Evolutionary conservation across 2,329 filamentous ascomycete species (phyloP), one percentile per base, ranked within the genome.

Genomic region (Talaromyces piceae): DNA sequence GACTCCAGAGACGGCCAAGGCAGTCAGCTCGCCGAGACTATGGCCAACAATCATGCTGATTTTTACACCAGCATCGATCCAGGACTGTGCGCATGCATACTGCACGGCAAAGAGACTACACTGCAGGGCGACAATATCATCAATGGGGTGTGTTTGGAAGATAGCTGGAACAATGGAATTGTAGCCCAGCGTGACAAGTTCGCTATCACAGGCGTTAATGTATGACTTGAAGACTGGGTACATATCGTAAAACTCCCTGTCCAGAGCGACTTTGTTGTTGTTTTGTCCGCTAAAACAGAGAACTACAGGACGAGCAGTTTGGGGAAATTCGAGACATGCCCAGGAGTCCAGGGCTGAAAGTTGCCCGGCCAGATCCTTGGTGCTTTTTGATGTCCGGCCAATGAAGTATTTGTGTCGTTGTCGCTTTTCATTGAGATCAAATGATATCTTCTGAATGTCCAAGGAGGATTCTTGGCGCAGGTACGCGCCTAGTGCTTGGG

Each of bases 251-350:
- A 70, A 43, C 1, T 54, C 44, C 12, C 55, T 55, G 20, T 63
- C 54, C 5, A 70, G 50, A 2, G 59, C 59, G 7, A 66, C 50
- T 18, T 57, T 62, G 0, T 49, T 57, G 5, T 58, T 58, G 1
- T 54, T 59, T 44, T 75, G 72, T 3, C 72, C 72, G 2, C 67
- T 69, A 47, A 74, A 72, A 33, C 58, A 61, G 1, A 75, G 56
- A 2, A 74, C 56, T 3, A 72, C 57, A 4, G 60, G 55, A 20
- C 50, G n/a, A n/a, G n/a, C n/a, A n/a, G n/a, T n/a, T n/a, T n/a
- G n/a, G n/a, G n/a, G n/a, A n/a, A n/a, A n/a, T n/a, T n/a, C n/a
- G n/a, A n/a, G n/a, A n/a, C n/a, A n/a, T n/a, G n/a, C n/a, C n/a
- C n/a, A n/a, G n/a, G n/a, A n/a, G n/a, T n/a, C n/a, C n/a, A n/a